A percentile compares a stretch with the other conserved stretches of the same genome.
phyloP scores from a whole-genome alignment of 2,329 filamentous ascomycete genomes.

The Aspergillus felis region DNA sequence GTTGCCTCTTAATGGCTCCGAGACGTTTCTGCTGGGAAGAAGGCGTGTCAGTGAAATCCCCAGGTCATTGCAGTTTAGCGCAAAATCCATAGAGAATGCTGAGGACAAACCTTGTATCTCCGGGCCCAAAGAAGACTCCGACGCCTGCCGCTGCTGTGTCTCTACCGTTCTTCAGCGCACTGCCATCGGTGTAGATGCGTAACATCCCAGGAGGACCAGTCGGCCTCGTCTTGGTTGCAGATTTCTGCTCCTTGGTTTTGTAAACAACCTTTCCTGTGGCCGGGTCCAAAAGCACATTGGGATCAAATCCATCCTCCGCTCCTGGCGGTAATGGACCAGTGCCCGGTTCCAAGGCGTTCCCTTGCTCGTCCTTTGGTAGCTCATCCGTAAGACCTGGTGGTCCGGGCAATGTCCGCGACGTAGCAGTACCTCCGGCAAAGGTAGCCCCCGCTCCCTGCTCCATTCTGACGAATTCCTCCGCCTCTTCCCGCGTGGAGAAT shows the following conservation, averaged over 20 bases:
- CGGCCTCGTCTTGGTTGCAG: slow-evolving; percentile 42
- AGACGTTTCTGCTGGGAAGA: slow-evolving; percentile 57
- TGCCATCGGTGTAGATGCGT: slow-evolving; percentile 62
- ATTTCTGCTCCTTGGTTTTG: slow-evolving; percentile 51
- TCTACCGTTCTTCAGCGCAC: slow-evolving; percentile 56
- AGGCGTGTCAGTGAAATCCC: slow-evolving; percentile 21
- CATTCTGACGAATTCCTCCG: slow-evolving; percentile 67
- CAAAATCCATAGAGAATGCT: slow-evolving; percentile 3
- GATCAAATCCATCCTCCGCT: slow-evolving; percentile 60
- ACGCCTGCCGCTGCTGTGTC: slow-evolving; percentile 55
- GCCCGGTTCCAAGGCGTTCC: slow-evolving; percentile 48
- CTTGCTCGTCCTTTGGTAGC: slow-evolving; percentile 41
- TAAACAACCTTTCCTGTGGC: slow-evolving; percentile 52
- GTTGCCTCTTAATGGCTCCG: slow-evolving; percentile 68
- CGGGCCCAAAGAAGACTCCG: slow-evolving; percentile 62
- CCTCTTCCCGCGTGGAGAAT: slow-evolving; percentile 66
- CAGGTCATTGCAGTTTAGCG: background rate
- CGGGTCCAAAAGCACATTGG: slow-evolving; percentile 53
- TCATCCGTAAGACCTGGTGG: slow-evolving; percentile 39
- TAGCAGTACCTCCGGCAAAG: slow-evolving; percentile 24
- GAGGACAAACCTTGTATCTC: slow-evolving; percentile 49
- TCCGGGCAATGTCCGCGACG: slow-evolving; percentile 30
- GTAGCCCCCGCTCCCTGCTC: slow-evolving; percentile 27
- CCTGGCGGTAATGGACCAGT: slow-evolving; percentile 53
- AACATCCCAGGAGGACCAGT: slow-evolving; percentile 49